Evolutionary conservation across 2,329 filamentous ascomycete species (phyloP).

Genomic region (Amesomyces nigricolor): DNA sequence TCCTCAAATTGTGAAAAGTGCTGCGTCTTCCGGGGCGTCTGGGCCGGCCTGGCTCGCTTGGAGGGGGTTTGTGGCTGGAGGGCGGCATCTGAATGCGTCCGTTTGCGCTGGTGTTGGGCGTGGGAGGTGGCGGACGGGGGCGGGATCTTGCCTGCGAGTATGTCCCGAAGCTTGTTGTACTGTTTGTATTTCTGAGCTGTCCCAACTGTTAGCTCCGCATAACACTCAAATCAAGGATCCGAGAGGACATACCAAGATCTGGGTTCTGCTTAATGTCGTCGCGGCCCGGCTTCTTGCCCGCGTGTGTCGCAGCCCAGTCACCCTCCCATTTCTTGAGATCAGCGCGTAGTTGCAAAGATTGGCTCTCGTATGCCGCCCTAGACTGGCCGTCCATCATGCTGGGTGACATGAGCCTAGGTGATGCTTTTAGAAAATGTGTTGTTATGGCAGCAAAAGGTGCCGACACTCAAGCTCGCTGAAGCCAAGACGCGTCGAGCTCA

Average conservation of each 20-base stretch:
- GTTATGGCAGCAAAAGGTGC: background rate
- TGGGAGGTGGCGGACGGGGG: constrained; percentile 29
- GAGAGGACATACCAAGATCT: constrained; percentile 54
- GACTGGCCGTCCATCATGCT: constrained; percentile 43
- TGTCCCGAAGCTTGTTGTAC: constrained; percentile 61
- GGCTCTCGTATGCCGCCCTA: constrained; percentile 42
- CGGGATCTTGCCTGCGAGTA: constrained; percentile 49
- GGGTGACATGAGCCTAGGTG: constrained; percentile 2
- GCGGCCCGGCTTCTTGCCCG: constrained; percentile 62
- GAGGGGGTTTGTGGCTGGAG: constrained; percentile 41
- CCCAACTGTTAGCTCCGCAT: background rate
- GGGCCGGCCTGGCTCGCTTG: constrained; percentile 43
- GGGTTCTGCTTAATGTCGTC: constrained; percentile 72
- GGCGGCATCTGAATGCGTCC: constrained; percentile 27
- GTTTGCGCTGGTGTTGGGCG: constrained; percentile 37
- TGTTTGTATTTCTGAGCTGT: constrained; percentile 69
- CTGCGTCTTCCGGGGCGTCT: constrained; percentile 24
- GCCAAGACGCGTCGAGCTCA: background rate
- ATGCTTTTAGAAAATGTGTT: constrained; percentile 1
- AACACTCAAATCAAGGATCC: background rate
- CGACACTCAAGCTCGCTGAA: too few relatives aligned
- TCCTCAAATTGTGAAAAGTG: constrained; percentile 20
- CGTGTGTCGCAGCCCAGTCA: constrained; percentile 56
- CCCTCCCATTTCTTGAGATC: constrained; percentile 72
- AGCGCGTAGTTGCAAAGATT: constrained; percentile 52